A percentile compares a stretch with the other conserved stretches of the same genome.
Conservation (phyloP, 2,329 filamentous ascomycete species). For the Fusarium fracticaudum region DNA sequence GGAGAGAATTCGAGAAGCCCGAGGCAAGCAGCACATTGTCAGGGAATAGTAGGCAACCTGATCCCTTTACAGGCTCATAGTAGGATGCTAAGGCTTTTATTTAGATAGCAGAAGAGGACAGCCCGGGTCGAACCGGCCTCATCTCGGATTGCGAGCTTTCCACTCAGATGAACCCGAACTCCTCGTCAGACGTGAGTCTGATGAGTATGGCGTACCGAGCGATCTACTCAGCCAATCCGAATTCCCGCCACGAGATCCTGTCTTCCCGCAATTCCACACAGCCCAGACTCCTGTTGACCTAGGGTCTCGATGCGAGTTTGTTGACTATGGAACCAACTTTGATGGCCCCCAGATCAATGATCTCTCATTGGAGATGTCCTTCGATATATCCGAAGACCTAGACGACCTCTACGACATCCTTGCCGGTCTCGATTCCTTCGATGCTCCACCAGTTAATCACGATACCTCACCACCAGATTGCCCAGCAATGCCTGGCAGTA, state of each 20-base stretch:
- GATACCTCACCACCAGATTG: neutral
- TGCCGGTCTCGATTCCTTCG: neutral
- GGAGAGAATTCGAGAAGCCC: neutral
- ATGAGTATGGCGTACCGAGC: neutral
- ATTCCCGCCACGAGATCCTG: neutral
- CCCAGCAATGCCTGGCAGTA: too few relatives aligned
- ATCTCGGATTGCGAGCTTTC: neutral
- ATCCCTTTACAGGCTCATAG: neutral
- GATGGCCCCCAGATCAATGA: neutral
- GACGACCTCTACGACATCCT: neutral
- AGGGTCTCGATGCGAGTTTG: neutral
- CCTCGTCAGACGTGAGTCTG: neutral
- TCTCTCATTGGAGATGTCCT: neutral
- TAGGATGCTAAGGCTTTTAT: neutral
- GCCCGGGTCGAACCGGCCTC: rapidly evolving
- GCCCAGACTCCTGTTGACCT: neutral
- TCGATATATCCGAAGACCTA: neutral
- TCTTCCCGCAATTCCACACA: neutral
- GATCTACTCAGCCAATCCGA: neutral
- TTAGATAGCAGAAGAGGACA: neutral
- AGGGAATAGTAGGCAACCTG: neutral
- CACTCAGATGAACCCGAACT: neutral
- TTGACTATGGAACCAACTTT: neutral
- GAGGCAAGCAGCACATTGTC: neutral
- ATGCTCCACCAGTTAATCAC: neutral